phyloP scores from a whole-genome alignment of 176 grass and related monocot species.

The Phoenix roebelenii region DNA sequence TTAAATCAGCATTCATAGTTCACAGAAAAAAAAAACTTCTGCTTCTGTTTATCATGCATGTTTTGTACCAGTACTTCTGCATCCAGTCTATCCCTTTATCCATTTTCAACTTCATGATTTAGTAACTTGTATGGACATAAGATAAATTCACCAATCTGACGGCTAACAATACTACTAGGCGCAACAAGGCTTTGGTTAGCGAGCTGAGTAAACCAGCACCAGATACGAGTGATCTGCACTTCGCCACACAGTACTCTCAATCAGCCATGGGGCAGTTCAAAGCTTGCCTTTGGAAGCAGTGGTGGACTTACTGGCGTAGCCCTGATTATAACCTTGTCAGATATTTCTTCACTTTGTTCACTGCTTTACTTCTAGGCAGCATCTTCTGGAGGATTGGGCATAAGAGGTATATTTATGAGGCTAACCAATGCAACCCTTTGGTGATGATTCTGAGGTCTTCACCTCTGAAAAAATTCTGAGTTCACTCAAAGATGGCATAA shows the following conservation, averaged over 20 bases:
- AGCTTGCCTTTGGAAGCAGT: slow-evolving; percentile 97
- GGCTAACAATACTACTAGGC: slow-evolving; percentile 20
- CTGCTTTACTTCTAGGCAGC: slow-evolving; percentile 81
- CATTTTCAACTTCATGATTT: slow-evolving; percentile 6
- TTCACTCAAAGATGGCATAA: slow-evolving; percentile 6
- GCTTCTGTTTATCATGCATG: too few relatives aligned
- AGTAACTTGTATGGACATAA: too few relatives aligned
- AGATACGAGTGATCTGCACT: slow-evolving; percentile 66
- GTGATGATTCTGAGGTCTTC: too few relatives aligned
- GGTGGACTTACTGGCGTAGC: slow-evolving; percentile 89
- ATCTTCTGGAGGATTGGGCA: slow-evolving; percentile 92
- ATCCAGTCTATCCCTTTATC: too few relatives aligned
- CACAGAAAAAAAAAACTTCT: too few relatives aligned
- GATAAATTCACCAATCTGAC: neutral
- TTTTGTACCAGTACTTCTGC: too few relatives aligned
- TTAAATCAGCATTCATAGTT: too few relatives aligned
- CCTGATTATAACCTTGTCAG: slow-evolving; percentile 98
- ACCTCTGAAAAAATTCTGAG: neutral
- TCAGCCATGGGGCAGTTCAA: slow-evolving; percentile 61
- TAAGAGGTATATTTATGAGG: slow-evolving; percentile 33
- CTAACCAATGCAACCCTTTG: too few relatives aligned
- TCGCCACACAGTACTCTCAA: slow-evolving; percentile 71
- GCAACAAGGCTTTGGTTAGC: slow-evolving; percentile 64
- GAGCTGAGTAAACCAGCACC: slow-evolving; percentile 56
- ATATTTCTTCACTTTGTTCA: slow-evolving; percentile 82